A percentile compares a stretch with the other conserved stretches of the same genome.
Conservation (phyloP, 2,329 filamentous ascomycete species). For the Sclerotinia subarctica region DNA sequence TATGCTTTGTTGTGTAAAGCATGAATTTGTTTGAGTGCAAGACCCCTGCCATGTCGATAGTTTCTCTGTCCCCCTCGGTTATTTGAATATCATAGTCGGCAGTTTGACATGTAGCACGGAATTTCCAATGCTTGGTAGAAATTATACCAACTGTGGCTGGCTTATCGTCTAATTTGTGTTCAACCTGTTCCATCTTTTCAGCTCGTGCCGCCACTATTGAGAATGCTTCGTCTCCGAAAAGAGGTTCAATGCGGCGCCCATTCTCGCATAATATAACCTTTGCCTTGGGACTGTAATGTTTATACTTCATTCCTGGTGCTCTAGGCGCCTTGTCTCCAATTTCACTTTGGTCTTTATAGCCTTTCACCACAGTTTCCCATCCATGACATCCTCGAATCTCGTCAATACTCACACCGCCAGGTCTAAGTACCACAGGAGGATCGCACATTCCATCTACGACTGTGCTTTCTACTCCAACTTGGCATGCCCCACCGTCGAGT, state of each 20-base stretch:
- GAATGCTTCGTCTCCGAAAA: slow-evolving; percentile 4
- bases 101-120: background rate
- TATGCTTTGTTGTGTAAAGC: slow-evolving; percentile 2
- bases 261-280: slow-evolving; percentile 79
- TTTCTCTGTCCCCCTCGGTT: background rate
- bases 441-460: slow-evolving; percentile 85
- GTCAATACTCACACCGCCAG: slow-evolving; percentile 83
- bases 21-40: background rate
- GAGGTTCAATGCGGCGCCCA: background rate
- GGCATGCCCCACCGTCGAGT: slow-evolving; percentile 81
- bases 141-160: slow-evolving; percentile 40
- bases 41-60: no score
- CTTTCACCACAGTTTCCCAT: slow-evolving; percentile 76
- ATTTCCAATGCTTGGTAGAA: slow-evolving; percentile 15
- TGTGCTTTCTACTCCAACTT: slow-evolving; percentile 92
- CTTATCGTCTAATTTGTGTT: slow-evolving; percentile 16
- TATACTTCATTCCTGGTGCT: slow-evolving; percentile 98
- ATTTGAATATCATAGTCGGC: background rate
- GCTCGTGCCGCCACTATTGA: slow-evolving; percentile 22
- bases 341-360: slow-evolving; percentile 74
- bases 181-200: slow-evolving; percentile 19
- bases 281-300: slow-evolving; percentile 92
- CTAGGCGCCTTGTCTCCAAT: slow-evolving; percentile 65
- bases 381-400: slow-evolving; percentile 70
- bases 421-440: slow-evolving; percentile 78